Evolutionary conservation across 2,329 filamentous ascomycete genomes (phyloP), one percentile per base, ranked within the genome.

Genomic region (Epicoccum nigrum): DNA sequence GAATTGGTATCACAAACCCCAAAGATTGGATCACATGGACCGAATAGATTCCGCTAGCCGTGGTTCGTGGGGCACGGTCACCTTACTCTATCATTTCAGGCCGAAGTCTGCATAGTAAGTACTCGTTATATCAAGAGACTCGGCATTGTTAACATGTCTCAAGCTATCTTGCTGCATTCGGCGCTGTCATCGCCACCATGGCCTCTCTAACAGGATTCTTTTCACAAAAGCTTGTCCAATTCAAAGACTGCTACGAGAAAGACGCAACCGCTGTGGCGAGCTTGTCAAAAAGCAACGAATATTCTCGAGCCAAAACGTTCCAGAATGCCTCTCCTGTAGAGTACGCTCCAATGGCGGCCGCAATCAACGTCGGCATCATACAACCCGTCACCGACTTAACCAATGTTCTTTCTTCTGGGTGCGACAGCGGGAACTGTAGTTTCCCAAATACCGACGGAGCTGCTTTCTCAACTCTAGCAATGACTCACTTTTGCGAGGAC

Each of bases 41-140:
- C 31, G 40, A 7, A 44, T 59, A 4, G 54, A 57, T 19, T 28
- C n/a, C 15, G 54, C 56, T 5, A 59, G 56, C 40, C 48, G 56
- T 17, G 42, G 54, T 20, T 25, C 56, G 23, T 59, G 47, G 56
- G 56, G 54, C 8, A 53, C 46, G 11, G 11, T 52, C 23, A 3
- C 28, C 0, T 30, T 59, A 3, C 37, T 57, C 16, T 49, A 27
- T 23, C 9, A 41, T 27, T 25, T 48, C 9, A n/a, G 44, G 21
- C 20, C 16, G 9, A 49, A 43, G 12, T n/a, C 7, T n/a, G 15
- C 28, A 3, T 28, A 13, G 37, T 39, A 17, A 9, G 37, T 39
- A 5, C n/a, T 2, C n/a, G n/a, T n/a, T n/a, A n/a, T n/a, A n/a
- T n/a, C n/a, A n/a, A n/a, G n/a, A n/a, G n/a, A n/a, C n/a, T n/a